Base-by-base conservation (phyloP, 1,284 basidiomycete species). In the Bjerkandera adusta region DNA sequence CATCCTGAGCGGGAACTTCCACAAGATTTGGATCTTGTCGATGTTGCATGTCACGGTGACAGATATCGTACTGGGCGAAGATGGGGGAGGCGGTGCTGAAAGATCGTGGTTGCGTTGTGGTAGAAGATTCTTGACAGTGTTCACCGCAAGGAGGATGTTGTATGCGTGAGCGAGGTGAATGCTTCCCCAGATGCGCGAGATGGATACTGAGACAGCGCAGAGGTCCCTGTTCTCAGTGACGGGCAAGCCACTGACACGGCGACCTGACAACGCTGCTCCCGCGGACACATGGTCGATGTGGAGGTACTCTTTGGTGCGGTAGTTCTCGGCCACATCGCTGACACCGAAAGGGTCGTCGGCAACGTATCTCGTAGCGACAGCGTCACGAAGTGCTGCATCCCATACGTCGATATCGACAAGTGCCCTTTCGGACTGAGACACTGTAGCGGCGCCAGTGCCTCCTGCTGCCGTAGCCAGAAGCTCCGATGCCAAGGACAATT, bases 161-260 rank as follows among this genome's bases (percentile, higher is more conserved):
- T 94, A 95, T 15, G 87, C 69, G 61, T 90, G 83, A 11, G 82
- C 77, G 27, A 95, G 70, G 32, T 58, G 54, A 26, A 63, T 45
- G 7, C 48, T 55, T 1, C 54, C 59, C 26, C 38, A 47, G 16
- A 64, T 43, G 10, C 26, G 51, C 1, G 56, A 55, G 1, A 62
- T 44, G 2, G 51, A 15, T 8, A 59, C 44, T 7, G 50, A 48
- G 10, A 63, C 49, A 4, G 52, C 48, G 27, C 61, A 60, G 22
- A 58, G 53, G 39, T 62, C 62, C 49, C 57, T 38, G 2, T 51
- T 20, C 4, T 34, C 50, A 1, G 53, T 48, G n/a, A 47, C 48
- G 8, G 54, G 47, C 3, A 47, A 6, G 4, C 51, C 52, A 26
- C 49, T 47, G 7, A 51, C 44, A n/a, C 63, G 52, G 40, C 61